These are phyloP conservation scores for Fagus crenata DNA, from an alignment of 306 rosid genomes.

Conservation along the genomic window DNA sequence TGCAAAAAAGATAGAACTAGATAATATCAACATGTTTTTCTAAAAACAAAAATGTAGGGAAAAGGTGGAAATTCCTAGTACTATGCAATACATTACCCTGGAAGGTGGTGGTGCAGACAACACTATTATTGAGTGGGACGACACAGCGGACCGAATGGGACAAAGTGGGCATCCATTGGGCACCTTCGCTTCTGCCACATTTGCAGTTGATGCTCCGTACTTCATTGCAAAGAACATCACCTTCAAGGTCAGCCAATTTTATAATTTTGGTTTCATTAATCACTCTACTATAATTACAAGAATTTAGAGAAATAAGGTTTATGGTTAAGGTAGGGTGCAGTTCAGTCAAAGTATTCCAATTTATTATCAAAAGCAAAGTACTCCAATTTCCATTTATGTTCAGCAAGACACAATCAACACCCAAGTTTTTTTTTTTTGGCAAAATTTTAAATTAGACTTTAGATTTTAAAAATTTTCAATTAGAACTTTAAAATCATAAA, in stretches of 20 bases:
- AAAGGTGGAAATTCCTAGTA: slow-evolving; percentile 38
- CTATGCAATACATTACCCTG: slow-evolving; percentile 38
- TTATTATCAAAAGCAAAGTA: too few relatives aligned
- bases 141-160: slow-evolving; percentile 38
- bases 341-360: too few relatives aligned
- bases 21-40: too few relatives aligned
- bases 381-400: too few relatives aligned
- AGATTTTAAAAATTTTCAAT: too few relatives aligned
- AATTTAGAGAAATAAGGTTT: too few relatives aligned
- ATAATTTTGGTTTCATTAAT: not conserved
- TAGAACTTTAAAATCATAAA: too few relatives aligned
- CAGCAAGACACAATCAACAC: too few relatives aligned
- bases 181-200: slow-evolving; percentile 40
- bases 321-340: too few relatives aligned
- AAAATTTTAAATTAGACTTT: too few relatives aligned
- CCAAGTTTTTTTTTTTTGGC: too few relatives aligned
- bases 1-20: not conserved
- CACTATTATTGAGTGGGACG: slow-evolving; percentile 41
- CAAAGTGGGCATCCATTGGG: slow-evolving; percentile 37
- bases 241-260: slow-evolving; percentile 15
- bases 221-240: slow-evolving; percentile 44
- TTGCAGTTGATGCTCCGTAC: slow-evolving; percentile 43
- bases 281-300: too few relatives aligned
- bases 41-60: slow-evolving; percentile 20
- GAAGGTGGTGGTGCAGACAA: slow-evolving; percentile 33